Evolutionary conservation across 2,329 filamentous ascomycete genomes (phyloP).

Genomic region (Paraconiothyrium brasiliense): DNA sequence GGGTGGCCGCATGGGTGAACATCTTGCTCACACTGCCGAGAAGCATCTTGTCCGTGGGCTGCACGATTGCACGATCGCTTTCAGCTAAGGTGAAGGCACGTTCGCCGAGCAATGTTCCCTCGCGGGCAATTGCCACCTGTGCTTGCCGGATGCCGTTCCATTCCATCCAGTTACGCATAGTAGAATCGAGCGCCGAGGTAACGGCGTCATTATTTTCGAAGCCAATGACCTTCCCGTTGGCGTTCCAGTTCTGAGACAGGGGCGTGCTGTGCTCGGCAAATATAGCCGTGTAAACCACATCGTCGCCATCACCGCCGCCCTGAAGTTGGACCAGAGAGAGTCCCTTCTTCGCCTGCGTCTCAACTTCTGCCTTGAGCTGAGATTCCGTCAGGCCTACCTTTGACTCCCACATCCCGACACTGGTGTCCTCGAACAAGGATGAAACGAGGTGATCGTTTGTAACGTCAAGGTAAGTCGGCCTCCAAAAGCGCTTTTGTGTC

Average conservation of each 20-base stretch:
- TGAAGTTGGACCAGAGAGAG: constrained; percentile 28
- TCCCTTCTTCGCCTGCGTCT: constrained; percentile 19
- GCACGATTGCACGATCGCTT: constrained; percentile 27
- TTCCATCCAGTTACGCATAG: constrained; percentile 33
- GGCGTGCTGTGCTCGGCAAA: constrained; percentile 29
- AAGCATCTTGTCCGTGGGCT: constrained; percentile 32
- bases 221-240: constrained; percentile 27
- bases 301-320: constrained; percentile 20
- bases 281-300: constrained; percentile 28
- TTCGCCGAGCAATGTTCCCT: constrained; percentile 29
- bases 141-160: constrained; percentile 32
- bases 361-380: constrained; percentile 26
- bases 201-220: constrained; percentile 29
- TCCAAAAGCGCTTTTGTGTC: constrained; percentile 33
- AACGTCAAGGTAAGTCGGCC: constrained; percentile 29
- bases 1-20: constrained; percentile 32
- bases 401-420: constrained; percentile 31
- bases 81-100: constrained; percentile 36
- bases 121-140: constrained; percentile 30
- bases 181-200: constrained; percentile 21
- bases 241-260: constrained; percentile 29
- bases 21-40: constrained; percentile 34
- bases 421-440: constrained; percentile 32
- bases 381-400: constrained; percentile 24
- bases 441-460: constrained; percentile 27